phyloP scores from a whole-genome alignment of 2,329 filamentous ascomycete genomes.

The Bipolaris victoriae region DNA sequence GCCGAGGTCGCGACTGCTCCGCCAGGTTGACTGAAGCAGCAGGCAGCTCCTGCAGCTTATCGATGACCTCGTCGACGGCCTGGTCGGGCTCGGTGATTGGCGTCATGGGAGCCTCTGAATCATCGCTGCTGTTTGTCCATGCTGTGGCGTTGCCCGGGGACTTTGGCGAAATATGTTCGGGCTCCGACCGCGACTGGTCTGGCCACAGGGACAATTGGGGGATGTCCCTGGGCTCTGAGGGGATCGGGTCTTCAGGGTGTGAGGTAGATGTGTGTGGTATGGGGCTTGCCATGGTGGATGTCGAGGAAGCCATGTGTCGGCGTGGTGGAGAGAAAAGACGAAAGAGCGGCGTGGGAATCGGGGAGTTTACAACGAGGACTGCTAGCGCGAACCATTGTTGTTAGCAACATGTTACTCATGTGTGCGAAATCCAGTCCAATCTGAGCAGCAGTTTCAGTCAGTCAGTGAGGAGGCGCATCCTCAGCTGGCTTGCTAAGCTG shows the following conservation, averaged over 20 bases:
- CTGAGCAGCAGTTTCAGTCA: not conserved
- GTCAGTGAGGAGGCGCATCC: not conserved
- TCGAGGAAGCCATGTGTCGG: conserved; percentile 31
- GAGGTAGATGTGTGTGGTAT: conserved; percentile 53
- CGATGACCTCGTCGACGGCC: conserved; percentile 51
- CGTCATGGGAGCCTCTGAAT: conserved; percentile 52
- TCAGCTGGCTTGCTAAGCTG: conserved; percentile 7
- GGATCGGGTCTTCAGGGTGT: conserved; percentile 56
- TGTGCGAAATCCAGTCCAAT: not conserved
- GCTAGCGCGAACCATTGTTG: conserved; percentile 36
- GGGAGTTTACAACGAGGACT: conserved; percentile 30
- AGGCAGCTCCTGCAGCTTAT: conserved; percentile 50
- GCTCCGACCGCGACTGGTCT: conserved; percentile 25
- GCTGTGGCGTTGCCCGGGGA: conserved; percentile 51
- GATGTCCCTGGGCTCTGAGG: conserved; percentile 49
- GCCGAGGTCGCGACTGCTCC: conserved; percentile 55
- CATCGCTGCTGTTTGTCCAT: conserved; percentile 52
- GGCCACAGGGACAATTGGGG: conserved; percentile 36
- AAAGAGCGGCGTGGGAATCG: conserved; percentile 14
- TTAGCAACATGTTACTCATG: conserved; percentile 32
- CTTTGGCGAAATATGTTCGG: conserved; percentile 46
- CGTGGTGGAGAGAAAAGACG: conserved; percentile 19
- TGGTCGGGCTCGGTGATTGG: conserved; percentile 52
- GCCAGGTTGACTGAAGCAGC: conserved; percentile 44
- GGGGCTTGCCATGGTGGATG: conserved; percentile 28